Percentiles rank a stretch among this genome's conserved stretches.
Evolutionary conservation across 345 rosid genomes (phyloP).

Genomic region (Atalantia buxifolia): DNA sequence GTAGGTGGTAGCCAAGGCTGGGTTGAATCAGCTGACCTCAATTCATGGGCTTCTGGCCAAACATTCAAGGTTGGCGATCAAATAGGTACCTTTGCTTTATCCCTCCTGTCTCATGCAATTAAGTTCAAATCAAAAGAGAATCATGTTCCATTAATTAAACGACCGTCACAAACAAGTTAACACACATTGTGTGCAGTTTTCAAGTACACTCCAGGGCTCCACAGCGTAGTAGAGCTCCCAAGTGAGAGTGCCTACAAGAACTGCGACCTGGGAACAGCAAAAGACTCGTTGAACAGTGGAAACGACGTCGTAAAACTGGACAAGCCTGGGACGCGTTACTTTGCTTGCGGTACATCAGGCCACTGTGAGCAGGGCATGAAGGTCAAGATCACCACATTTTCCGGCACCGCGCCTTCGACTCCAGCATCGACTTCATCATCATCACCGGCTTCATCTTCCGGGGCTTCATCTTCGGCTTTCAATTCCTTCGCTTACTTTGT

Average conservation of each 20-base stretch:
- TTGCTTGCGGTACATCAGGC: conserved; percentile 80
- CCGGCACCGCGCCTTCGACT: conserved; percentile 49
- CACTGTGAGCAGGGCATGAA: conserved; percentile 93
- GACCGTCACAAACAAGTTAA: too few species aligned
- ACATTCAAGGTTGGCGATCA: conserved; percentile 85
- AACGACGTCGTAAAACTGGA: conserved; percentile 69
- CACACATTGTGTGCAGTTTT: conserved; percentile 41
- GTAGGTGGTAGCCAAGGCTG: conserved; percentile 96
- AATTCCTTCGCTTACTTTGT: conserved; percentile 9
- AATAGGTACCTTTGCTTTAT: conserved; percentile 42
- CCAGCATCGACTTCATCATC: conserved; percentile 30
- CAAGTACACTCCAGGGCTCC: conserved; percentile 72
- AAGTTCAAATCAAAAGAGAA: too few species aligned
- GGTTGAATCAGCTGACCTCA: conserved; percentile 72
- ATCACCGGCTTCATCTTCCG: conserved; percentile 20
- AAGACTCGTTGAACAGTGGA: conserved; percentile 60
- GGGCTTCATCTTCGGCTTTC: conserved; percentile 8
- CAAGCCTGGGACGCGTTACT: conserved; percentile 71
- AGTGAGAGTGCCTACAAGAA: conserved; percentile 70
- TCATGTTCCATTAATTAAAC: too few species aligned
- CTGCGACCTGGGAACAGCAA: conserved; percentile 70
- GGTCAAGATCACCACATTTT: conserved; percentile 56
- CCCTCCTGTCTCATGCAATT: too few species aligned
- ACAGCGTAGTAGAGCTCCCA: conserved; percentile 78
- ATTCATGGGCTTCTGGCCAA: conserved; percentile 61